phyloP scores from a whole-genome alignment of 257 asterid genomes.

The Solanum bukasovii region DNA sequence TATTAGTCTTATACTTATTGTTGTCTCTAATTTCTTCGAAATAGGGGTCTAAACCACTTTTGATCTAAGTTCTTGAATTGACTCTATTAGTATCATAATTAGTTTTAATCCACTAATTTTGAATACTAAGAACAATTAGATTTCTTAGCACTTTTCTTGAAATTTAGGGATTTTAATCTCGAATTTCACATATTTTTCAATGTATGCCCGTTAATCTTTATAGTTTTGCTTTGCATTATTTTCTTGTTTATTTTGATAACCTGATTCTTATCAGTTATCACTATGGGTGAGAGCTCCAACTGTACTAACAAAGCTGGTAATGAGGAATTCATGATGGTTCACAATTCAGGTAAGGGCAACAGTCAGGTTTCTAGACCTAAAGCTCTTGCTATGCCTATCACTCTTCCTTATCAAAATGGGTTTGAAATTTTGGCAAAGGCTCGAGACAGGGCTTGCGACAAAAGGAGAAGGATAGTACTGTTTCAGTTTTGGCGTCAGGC shows the following conservation, averaged over 20 bases:
- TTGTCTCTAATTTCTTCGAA: not conserved
- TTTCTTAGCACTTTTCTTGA: not conserved
- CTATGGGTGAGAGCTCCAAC: not conserved
- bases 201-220: not conserved
- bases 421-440: not conserved
- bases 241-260: not conserved
- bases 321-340: not conserved
- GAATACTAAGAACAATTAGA: not conserved
- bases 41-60: not conserved
- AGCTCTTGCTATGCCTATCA: not conserved
- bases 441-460: not conserved
- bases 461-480: not conserved
- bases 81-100: not conserved
- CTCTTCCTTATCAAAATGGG: not conserved
- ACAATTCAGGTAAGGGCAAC: not conserved
- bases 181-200: not conserved
- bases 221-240: not conserved
- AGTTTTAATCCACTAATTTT: not conserved
- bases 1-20: not conserved
- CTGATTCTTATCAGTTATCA: no score
- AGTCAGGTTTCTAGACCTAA: not conserved
- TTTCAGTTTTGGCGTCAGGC: not conserved
- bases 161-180: not conserved
- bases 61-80: not conserved
- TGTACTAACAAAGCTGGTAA: not conserved